Base-by-base conservation (phyloP, 208 protist species). In the Leishmania braziliensis region DNA sequence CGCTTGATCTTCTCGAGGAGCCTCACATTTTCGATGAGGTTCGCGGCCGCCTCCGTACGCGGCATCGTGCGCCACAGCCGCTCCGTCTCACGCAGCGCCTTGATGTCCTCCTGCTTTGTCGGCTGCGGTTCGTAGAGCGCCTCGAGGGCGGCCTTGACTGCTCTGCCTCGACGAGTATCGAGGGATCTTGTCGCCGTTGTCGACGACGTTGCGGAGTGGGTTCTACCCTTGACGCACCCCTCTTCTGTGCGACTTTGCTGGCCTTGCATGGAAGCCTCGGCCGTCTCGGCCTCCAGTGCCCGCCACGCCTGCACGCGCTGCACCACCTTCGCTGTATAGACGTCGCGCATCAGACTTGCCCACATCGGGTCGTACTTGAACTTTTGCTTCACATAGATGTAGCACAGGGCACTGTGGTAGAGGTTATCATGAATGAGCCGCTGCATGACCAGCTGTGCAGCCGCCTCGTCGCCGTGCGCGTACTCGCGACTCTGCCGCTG, bases 291-390 rank as follows among this genome's bases (percentile, higher is more conserved):
- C 54, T 26, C 60, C 68, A 84, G 78, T 36, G 72, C 39, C 75
- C 58, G 60, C 79, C 76, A 79, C 71, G 75, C 77, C 75, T 79
- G 69, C 36, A 79, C 29, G 39, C 69, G 58, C 71, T 65, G 63
- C 68, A 56, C 43, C 46, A 58, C 33, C 66, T 77, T 71, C 4
- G 53, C 66, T 26, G 65, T 85, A 81, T 90, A 90, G 20, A 92
- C 73, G 77, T 94, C 92, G 18, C 92, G 90, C 86, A 92, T 89
- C 33, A 96, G 78, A 69, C 90, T 94, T 39, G 87, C 85, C 86
- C 88, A 94, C 58, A 78, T 81, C 43, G 92, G 86, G 80, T 96
- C 92, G 84, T 89, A 86, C 76, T 86, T 87, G 72, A 95, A 80
- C 53, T 88, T 86, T 29, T 86, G 75, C 81, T 86, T 91, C 26